Base-by-base conservation (phyloP, 2,329 filamentous ascomycete species). In the Myriosclerotinia curreyana region DNA sequence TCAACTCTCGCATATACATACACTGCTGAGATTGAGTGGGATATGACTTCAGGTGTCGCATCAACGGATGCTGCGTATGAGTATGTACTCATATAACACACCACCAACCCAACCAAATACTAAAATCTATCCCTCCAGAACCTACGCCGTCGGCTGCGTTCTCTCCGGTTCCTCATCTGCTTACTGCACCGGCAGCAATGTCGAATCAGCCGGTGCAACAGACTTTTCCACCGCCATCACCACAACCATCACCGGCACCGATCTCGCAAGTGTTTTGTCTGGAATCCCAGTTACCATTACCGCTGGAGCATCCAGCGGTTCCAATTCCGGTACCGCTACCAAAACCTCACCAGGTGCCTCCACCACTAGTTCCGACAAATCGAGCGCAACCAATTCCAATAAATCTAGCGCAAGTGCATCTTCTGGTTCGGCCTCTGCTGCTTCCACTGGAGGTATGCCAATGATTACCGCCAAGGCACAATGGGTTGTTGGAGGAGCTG, bases 401-500 rank as follows among this genome's bases (percentile, higher is more conserved):
- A 28, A 36, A 38, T 40, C 44, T 11, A 25, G 6, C 8, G 25
- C 31, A n/a, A 42, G 48, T 8, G 51, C 14, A 0, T 36, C 38
- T 3, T 52, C 65, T 14, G 62, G 31, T 20, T 59, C 62, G 15
- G 66, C 31, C 12, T 61, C 64, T 4, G 42, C 63, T 44, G 28
- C 51, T 62, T 61, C 38, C n/a, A 51, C 61, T 28, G 68, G 44
- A 40, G 70, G 66, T n/a, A 65, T 69, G 52, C 64, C 71, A 4
- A 69, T 70, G 70, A 65, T 69, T 34, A 72, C 70, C 60, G 68
- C 68, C 7, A 71, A 69, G 54, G 69, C 69, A 46, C 60, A 64
- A 44, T 71, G 70, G 69, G 49, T 67, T 52, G 11, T 71, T 40
- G 69, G 69, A 38, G 70, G 69, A 55, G 68, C 68, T 2, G 71